Conservation (phyloP, 352 stramenopile species). For the Pythium coloratum region DNA sequence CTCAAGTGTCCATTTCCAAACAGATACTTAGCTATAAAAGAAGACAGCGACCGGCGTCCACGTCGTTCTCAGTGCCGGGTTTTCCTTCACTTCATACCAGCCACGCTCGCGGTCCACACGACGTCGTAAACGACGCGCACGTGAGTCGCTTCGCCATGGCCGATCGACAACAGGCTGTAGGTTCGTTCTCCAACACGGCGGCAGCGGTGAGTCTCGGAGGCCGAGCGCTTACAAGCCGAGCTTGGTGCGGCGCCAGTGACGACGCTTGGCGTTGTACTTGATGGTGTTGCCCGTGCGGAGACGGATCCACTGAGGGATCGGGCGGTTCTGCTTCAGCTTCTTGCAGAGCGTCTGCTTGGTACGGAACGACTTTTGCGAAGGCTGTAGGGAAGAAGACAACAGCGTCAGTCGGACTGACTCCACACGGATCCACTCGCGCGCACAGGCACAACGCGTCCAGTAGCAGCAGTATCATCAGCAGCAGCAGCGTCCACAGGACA, state of each 20-base stretch:
- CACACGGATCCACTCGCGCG: neutral
- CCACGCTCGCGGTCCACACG: neutral
- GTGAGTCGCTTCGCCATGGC: neutral
- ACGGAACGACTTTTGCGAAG: constrained; percentile 99
- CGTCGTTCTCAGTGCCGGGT: neutral
- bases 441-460: no score
- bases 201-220: constrained; percentile 14
- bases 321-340: constrained; percentile 99
- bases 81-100: constrained; percentile 2
- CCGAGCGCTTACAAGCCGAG: constrained; percentile 96
- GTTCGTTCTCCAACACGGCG: constrained; percentile 23
- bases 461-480: no score
- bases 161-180: constrained; percentile 22
- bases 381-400: constrained; percentile 52
- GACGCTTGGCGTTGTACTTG: constrained; percentile 99
- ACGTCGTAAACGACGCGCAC: neutral
- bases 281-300: constrained; percentile 99
- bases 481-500: neutral
- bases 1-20: constrained; percentile 4
- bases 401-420: constrained; percentile 6
- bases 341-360: constrained; percentile 99
- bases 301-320: constrained; percentile 99
- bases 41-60: constrained; percentile 1
- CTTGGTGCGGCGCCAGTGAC: constrained; percentile 99
- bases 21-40: constrained; percentile 8